Evolutionary conservation across 352 stramenopile genomes (phyloP).

Genomic region (Thalassiosira ordinaria): DNA sequence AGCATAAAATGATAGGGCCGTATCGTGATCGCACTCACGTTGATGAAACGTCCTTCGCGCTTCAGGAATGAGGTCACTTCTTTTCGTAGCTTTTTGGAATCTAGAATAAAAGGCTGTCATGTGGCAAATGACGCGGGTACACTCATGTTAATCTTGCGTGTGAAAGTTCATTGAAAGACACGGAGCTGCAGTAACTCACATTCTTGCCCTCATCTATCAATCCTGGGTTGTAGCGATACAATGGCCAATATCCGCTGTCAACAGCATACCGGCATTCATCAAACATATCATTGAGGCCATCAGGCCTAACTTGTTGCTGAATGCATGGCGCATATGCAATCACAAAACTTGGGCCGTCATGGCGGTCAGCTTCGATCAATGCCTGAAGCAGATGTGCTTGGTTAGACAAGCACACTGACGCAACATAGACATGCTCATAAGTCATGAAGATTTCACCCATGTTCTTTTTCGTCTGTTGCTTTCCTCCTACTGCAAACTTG

Average conservation of each 20-base stretch:
- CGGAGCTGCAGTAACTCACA: conserved; percentile 20
- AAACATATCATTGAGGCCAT: conserved; percentile 70
- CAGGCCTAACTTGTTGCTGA: conserved; percentile 71
- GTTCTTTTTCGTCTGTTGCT: conserved; percentile 89
- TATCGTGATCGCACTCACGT: conserved; percentile 45
- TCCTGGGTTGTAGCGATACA: conserved; percentile 91
- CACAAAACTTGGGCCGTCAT: conserved; percentile 91
- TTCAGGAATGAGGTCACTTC: conserved; percentile 90
- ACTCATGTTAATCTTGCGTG: too few relatives aligned
- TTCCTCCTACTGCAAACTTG: conserved; percentile 79
- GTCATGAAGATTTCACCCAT: conserved; percentile 92
- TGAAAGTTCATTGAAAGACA: too few relatives aligned
- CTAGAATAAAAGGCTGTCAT: conserved; percentile 52
- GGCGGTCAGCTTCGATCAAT: conserved; percentile 90
- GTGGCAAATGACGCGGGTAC: not conserved
- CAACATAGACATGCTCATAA: conserved; percentile 93
- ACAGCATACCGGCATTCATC: conserved; percentile 90
- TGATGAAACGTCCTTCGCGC: conserved; percentile 90
- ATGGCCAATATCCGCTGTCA: conserved; percentile 89
- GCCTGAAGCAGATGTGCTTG: conserved; percentile 88
- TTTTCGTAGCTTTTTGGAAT: conserved; percentile 91
- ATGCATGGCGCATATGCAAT: conserved; percentile 90
- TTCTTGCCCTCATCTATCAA: conserved; percentile 88
- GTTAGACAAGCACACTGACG: conserved; percentile 87
- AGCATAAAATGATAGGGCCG: not conserved